Evolutionary conservation across 768 basidiomycete genomes (phyloP).

Genomic region (Tylopilus plumbeoviolaceoides): DNA sequence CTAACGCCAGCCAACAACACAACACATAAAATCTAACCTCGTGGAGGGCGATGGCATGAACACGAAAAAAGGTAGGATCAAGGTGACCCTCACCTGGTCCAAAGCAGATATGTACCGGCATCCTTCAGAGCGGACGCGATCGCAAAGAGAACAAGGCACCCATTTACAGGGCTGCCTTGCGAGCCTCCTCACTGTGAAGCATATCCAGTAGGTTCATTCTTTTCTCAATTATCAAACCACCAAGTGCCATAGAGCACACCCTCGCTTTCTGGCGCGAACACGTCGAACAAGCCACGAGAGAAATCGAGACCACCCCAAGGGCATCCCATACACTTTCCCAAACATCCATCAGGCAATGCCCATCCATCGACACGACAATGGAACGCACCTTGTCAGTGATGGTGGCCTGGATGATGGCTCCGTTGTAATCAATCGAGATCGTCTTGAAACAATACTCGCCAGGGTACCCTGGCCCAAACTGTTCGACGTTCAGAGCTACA

Average conservation of each 20-base stretch:
- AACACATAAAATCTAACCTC: not conserved
- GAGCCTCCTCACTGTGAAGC: not conserved
- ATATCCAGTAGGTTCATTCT: not conserved
- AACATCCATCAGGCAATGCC: not conserved
- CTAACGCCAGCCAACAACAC: not conserved
- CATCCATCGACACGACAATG: not conserved
- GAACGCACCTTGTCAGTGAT: conserved; percentile 58
- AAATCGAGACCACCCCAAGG: conserved; percentile 65
- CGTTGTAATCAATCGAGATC: conserved; percentile 58
- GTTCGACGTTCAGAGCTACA: conserved; percentile 30
- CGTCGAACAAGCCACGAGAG: conserved; percentile 58
- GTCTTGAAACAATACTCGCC: conserved; percentile 57
- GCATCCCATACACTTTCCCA: conserved; percentile 58
- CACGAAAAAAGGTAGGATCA: conserved; percentile 4
- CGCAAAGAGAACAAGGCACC: not conserved
- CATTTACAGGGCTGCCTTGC: not conserved
- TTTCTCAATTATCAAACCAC: conserved; percentile 42
- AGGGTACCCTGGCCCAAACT: conserved; percentile 58
- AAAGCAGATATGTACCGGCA: not conserved
- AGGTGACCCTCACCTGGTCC: not conserved
- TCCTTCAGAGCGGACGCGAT: not conserved
- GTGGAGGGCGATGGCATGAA: not conserved
- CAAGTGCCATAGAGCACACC: conserved; percentile 63
- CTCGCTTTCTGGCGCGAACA: conserved; percentile 42
- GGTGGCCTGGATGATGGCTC: conserved; percentile 48